phyloP scores from a whole-genome alignment of 805 yeast species.

The Zygosaccharomyces bisporus region DNA sequence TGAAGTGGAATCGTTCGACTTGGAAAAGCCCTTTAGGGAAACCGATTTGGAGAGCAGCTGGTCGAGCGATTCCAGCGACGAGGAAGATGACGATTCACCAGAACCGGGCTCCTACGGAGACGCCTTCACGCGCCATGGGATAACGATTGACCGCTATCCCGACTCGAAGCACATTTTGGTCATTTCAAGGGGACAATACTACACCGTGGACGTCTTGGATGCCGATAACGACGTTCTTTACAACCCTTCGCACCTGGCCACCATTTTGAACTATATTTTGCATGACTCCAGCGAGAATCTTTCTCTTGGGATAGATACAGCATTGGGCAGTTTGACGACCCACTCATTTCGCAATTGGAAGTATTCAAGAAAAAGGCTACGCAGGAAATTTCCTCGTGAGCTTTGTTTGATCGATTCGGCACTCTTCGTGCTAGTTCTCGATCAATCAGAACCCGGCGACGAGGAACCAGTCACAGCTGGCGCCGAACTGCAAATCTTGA shows the following conservation, averaged over 20 bases:
- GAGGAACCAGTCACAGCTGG: slow-evolving; percentile 53
- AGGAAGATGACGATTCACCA: slow-evolving; percentile 4
- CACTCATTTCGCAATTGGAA: slow-evolving; percentile 87
- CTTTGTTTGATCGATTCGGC: slow-evolving; percentile 63
- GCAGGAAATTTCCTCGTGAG: slow-evolving; percentile 38
- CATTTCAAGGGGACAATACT: slow-evolving; percentile 76
- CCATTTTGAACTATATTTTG: slow-evolving; percentile 62
- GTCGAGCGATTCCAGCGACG: slow-evolving; percentile 1
- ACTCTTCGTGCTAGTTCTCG: slow-evolving; percentile 74
- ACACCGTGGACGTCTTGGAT: slow-evolving; percentile 82
- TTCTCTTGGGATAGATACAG: slow-evolving; percentile 56
- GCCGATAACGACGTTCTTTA: slow-evolving; percentile 59
- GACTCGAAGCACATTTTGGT: slow-evolving; percentile 71
- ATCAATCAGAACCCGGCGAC: slow-evolving; percentile 61
- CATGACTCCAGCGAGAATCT: slow-evolving; percentile 61
- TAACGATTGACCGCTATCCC: slow-evolving; percentile 65
- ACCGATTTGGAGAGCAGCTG: slow-evolving; percentile 42
- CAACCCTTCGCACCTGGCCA: slow-evolving; percentile 60
- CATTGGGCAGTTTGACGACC: slow-evolving; percentile 84
- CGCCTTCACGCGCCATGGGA: slow-evolving; percentile 44
- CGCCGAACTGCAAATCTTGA: slow-evolving; percentile 22
- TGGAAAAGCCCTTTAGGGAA: slow-evolving; percentile 43
- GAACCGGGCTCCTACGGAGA: slow-evolving; percentile 12
- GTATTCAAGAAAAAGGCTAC: slow-evolving; percentile 53
- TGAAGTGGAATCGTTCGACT: slow-evolving; percentile 33